Percentiles rank a stretch among this genome's conserved stretches.
Conservation (phyloP, 805 yeast genomes). For the Sungouiella thailandica region DNA sequence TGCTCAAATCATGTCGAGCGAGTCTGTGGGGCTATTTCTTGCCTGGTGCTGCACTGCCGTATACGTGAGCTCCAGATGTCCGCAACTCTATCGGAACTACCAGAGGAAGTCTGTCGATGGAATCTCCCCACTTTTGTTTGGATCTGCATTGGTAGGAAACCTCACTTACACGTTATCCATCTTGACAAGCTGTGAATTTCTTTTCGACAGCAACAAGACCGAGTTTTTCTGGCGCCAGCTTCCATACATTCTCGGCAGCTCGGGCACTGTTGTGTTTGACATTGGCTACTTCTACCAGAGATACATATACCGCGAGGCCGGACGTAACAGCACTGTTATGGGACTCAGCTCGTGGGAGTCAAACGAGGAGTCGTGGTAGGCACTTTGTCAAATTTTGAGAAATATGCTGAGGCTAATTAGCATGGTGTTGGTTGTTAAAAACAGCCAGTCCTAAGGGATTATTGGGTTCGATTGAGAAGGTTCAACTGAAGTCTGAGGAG, state of each 20-base stretch:
- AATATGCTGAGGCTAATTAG: too few species aligned
- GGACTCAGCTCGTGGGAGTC: constrained; percentile 8
- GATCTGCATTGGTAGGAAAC: constrained; percentile 76
- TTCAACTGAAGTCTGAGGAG: too few species aligned
- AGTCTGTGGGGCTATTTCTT: constrained; percentile 21
- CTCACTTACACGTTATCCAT: constrained; percentile 73
- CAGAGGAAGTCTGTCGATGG: constrained; percentile 81
- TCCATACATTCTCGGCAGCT: constrained; percentile 80
- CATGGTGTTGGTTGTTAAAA: too few species aligned
- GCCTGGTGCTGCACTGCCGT: constrained; percentile 80
- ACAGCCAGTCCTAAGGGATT: too few species aligned
- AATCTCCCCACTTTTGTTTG: constrained; percentile 72
- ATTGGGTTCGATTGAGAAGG: too few species aligned
- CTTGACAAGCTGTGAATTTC: constrained; percentile 54
- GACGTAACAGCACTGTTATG: constrained; percentile 7
- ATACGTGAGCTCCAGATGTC: constrained; percentile 75
- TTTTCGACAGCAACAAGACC: constrained; percentile 25
- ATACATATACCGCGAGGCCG: constrained; percentile 22
- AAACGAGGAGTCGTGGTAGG: not conserved
- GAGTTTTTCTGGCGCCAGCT: constrained; percentile 61
- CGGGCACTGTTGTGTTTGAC: constrained; percentile 83
- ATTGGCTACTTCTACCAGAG: constrained; percentile 62
- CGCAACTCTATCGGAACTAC: constrained; percentile 78
- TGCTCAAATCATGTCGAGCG: not conserved
- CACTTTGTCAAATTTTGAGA: too few species aligned